These are phyloP conservation scores for Phytophthora fragariaefolia DNA, from an alignment of 352 stramenopile genomes.

Conservation along the genomic window DNA sequence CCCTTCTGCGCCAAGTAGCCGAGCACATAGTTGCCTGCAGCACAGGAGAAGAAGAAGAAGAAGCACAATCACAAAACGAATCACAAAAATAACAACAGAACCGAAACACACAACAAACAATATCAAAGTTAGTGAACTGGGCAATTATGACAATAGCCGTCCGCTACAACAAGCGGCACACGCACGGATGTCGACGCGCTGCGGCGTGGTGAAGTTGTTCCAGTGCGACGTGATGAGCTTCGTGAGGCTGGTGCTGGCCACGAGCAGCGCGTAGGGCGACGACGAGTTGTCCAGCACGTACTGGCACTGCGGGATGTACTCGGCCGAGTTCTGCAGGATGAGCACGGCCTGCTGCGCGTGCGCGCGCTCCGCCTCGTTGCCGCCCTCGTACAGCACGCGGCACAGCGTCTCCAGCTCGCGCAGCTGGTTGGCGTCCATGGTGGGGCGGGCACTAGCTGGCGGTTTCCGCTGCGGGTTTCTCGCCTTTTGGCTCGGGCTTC, in stretches of 20 bases:
- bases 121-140: no score
- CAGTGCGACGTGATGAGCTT: slow-evolving; percentile 98
- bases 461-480: no score
- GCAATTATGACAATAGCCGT: no score
- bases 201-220: slow-evolving; percentile 89
- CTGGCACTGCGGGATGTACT: slow-evolving; percentile 99
- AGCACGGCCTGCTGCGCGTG: slow-evolving; percentile 87
- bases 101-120: no score
- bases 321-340: slow-evolving; percentile 90
- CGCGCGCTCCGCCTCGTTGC: slow-evolving; percentile 71
- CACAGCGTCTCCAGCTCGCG: slow-evolving; percentile 83
- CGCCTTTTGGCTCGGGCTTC: slow-evolving; percentile 14
- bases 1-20: slow-evolving; percentile 97
- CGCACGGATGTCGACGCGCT: slow-evolving; percentile 94
- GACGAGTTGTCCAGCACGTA: slow-evolving; percentile 98
- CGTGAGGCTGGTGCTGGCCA: slow-evolving; percentile 96
- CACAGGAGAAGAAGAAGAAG: background rate
- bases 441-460: background rate
- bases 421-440: slow-evolving; percentile 83
- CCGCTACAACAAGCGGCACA: background rate
- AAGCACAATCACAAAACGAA: no score
- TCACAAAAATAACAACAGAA: no score
- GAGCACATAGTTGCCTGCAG: slow-evolving; percentile 96
- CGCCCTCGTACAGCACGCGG: slow-evolving; percentile 79
- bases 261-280: slow-evolving; percentile 95